A percentile compares a stretch with the other conserved stretches of the same genome.
phyloP scores from a whole-genome alignment of 1,139 yeast genomes.

The Lodderomyces theae region DNA sequence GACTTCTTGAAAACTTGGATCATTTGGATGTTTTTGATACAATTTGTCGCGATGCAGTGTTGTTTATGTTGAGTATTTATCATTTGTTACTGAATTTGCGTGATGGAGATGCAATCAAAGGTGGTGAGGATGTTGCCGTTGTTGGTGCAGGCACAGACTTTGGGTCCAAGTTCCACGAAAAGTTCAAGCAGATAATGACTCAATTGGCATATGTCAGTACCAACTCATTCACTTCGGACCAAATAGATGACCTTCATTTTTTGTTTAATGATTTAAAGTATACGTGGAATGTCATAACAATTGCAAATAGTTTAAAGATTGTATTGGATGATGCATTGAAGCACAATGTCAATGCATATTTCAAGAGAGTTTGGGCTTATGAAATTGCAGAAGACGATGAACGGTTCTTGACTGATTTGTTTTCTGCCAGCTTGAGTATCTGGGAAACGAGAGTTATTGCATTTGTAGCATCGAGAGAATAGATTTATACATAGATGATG shows the following conservation, averaged over 20 bases:
- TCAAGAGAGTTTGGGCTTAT: slow-evolving; percentile 9
- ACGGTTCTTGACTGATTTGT: slow-evolving; percentile 7
- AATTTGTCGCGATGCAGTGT: slow-evolving; percentile 4
- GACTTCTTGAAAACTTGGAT: not conserved
- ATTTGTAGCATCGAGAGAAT: slow-evolving; percentile 2
- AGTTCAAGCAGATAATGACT: slow-evolving; percentile 1
- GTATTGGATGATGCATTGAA: slow-evolving; percentile 4
- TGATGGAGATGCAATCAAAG: slow-evolving; percentile 4
- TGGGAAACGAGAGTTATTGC: slow-evolving; percentile 10
- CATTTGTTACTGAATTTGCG: slow-evolving; percentile 6
- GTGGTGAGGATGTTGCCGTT: no score
- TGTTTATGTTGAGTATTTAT: not conserved
- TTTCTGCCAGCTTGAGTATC: slow-evolving; percentile 8
- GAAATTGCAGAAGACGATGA: slow-evolving; percentile 6
- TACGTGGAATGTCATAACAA: slow-evolving; percentile 8
- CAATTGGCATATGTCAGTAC: slow-evolving; percentile 4
- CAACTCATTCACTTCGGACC: not conserved
- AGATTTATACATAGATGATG: not conserved
- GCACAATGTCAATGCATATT: slow-evolving; percentile 5
- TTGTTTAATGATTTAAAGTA: slow-evolving; percentile 8
- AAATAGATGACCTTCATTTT: slow-evolving; percentile 1
- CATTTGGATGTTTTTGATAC: slow-evolving; percentile 2
- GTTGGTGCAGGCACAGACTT: not conserved
- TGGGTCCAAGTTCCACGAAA: slow-evolving; percentile 8
- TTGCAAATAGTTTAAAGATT: slow-evolving; percentile 5